phyloP scores from a whole-genome alignment of 108 stramenopile genomes.

The Chaetoceros muelleri region DNA sequence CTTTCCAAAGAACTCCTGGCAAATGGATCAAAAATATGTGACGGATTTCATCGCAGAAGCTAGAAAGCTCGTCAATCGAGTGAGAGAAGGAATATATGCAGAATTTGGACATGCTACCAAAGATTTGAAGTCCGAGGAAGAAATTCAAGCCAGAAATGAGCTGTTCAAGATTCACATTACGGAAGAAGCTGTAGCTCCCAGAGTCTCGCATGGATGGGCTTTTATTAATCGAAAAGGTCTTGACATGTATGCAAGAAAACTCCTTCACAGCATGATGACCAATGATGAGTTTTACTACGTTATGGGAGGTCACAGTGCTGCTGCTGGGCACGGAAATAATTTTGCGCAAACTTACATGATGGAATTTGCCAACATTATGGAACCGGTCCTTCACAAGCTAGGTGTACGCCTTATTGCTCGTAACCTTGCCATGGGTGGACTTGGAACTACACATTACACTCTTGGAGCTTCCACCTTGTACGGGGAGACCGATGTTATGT shows the following conservation, averaged over 20 bases:
- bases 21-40: constrained; percentile 49
- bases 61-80: constrained; percentile 42
- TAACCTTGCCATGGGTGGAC: constrained; percentile 48
- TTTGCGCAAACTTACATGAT: constrained; percentile 62
- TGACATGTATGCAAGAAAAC: constrained; percentile 24
- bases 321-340: constrained; percentile 65
- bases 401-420: constrained; percentile 54
- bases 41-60: constrained; percentile 45
- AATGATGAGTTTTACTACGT: constrained; percentile 57
- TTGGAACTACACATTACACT: constrained; percentile 41
- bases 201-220: background rate
- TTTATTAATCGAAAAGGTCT: constrained; percentile 4
- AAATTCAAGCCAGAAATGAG: background rate
- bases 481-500: constrained; percentile 56
- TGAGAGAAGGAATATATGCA: constrained; percentile 48
- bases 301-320: constrained; percentile 40
- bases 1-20: constrained; percentile 49
- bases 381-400: constrained; percentile 59
- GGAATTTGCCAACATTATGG: constrained; percentile 50
- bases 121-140: background rate
- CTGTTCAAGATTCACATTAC: background rate
- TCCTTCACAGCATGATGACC: constrained; percentile 84
- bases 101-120: constrained; percentile 39
- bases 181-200: background rate
- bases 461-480: constrained; percentile 53